Conservation (phyloP, 2,329 filamentous ascomycete species). For the Verticillium nonalfalfae region DNA sequence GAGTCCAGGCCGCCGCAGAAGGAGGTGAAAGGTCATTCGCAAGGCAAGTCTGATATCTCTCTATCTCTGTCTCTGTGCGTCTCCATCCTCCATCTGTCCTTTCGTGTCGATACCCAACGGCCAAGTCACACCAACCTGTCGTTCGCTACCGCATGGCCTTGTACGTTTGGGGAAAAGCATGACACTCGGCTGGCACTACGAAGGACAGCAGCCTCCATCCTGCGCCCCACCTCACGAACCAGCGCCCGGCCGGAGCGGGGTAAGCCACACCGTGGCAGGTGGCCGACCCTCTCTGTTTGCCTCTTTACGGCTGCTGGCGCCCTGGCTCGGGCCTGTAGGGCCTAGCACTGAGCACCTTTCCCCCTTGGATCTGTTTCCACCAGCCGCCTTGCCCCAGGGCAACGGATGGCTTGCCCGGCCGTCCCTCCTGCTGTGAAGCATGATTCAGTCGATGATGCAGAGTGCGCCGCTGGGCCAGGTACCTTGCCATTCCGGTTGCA, state of each 20-base stretch:
- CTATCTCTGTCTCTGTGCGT: not conserved
- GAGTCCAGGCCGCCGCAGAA: not conserved
- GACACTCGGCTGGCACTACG: not conserved
- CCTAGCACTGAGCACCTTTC: not conserved
- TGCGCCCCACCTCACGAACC: not conserved
- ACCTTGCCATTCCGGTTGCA: not conserved
- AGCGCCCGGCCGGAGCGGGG: not conserved
- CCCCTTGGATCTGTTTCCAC: not conserved
- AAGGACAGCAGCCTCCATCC: not conserved
- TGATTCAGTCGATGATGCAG: not conserved
- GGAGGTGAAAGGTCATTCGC: not conserved
- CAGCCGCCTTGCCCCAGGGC: not conserved
- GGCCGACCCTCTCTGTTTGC: no score
- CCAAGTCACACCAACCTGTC: not conserved
- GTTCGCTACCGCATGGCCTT: not conserved
- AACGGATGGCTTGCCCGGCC: not conserved
- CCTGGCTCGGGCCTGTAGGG: not conserved
- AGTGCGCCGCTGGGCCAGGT: not conserved
- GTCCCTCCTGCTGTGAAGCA: not conserved
- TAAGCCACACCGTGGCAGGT: not conserved
- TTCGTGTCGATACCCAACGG: not conserved
- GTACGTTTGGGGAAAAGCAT: not conserved
- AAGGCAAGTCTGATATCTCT: not conserved
- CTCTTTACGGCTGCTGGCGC: not conserved
- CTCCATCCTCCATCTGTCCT: not conserved